Base-by-base conservation (phyloP, 139 green algal species). In the Zygnema circumcarinatum region DNA sequence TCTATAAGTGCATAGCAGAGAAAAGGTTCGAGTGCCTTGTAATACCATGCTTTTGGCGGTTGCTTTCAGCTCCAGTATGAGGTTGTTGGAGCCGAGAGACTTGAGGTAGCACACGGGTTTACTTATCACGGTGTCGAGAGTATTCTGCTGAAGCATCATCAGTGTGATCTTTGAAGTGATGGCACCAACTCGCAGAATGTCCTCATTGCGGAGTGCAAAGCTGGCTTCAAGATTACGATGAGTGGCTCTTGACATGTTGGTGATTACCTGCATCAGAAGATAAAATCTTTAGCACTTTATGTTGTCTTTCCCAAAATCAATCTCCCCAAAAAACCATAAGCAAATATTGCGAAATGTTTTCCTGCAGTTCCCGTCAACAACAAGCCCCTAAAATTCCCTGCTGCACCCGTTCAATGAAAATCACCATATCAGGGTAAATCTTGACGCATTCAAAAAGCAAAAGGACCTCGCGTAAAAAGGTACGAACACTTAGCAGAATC, bases 121-220 rank as follows among this genome's bases (percentile, higher is more conserved):
- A 2, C 72, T 38, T 39, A 76, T 29, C 67, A 20, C 25, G 0
- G 80, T 29, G 67, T 87, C 81, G 31, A 87, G n/a, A 21, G 32
- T 25, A 54, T 35, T 54, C 33, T 88, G 83, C 3, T 41, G 16
- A 25, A 3, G 11, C 39, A 88, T 54, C 21, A 72, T 36, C 21
- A n/a, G 33, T 29, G 72, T 53, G 41, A 88, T 84, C 2, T 31
- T 35, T 25, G 56, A 29, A 0, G 73, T 84, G 72, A 88, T 84
- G 29, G 29, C 25, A 76, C 38, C 62, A 7, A 88, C 76, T 22
- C 32, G 39, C 0, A 88, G 1, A 1, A 88, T 74, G 72, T 88
- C 83, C 83, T 88, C 36, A 54, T 74, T 47, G 31, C 83, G 83
- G 35, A 88, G 83, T n/a, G 21, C n/a, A 54, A 88, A 88, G 38